Conservation (phyloP, 2,329 filamentous ascomycete genomes). For the Leptographium radiaticola region DNA sequence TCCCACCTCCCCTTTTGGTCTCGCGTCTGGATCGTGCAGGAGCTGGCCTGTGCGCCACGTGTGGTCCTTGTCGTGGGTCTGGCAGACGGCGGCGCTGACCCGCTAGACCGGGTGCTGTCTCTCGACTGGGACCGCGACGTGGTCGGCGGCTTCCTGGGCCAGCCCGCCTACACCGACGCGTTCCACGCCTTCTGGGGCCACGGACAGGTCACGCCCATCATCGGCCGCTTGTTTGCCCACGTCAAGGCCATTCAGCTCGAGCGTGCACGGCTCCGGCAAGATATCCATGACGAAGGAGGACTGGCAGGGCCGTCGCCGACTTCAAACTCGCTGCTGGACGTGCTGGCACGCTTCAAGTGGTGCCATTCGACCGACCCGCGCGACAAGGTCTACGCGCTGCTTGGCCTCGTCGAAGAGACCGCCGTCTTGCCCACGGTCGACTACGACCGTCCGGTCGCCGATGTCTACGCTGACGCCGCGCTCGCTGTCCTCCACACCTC, state of each 20-base stretch:
- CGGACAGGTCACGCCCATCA: not conserved
- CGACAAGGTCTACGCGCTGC: conserved; percentile 9
- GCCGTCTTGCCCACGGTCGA: not conserved
- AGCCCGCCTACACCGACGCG: not conserved
- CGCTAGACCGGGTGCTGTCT: not conserved
- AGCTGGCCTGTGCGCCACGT: conserved; percentile 6
- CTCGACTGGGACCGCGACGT: conserved; percentile 6
- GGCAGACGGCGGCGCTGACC: not conserved
- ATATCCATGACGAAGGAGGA: not conserved
- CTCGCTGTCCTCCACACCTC: conserved; percentile 4
- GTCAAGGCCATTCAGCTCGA: conserved; percentile 2
- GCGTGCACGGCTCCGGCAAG: not conserved
- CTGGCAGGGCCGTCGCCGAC: not conserved
- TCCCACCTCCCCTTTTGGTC: conserved; percentile 1
- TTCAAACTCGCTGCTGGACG: conserved; percentile 5
- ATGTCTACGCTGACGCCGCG: conserved; percentile 4
- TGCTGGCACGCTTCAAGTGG: conserved; percentile 5
- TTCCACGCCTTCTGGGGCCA: conserved; percentile 4
- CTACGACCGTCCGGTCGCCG: conserved; percentile 1
- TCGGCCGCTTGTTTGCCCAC: not conserved
- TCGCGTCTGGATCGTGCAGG: conserved; percentile 10
- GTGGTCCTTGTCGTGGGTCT: conserved; percentile 1
- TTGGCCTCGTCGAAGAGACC: conserved; percentile 5
- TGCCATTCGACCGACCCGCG: conserved; percentile 4
- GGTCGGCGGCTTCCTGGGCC: conserved; percentile 3